Evolutionary conservation across 2,329 filamentous ascomycete species (phyloP).

Genomic region (Colletotrichum sp.): DNA sequence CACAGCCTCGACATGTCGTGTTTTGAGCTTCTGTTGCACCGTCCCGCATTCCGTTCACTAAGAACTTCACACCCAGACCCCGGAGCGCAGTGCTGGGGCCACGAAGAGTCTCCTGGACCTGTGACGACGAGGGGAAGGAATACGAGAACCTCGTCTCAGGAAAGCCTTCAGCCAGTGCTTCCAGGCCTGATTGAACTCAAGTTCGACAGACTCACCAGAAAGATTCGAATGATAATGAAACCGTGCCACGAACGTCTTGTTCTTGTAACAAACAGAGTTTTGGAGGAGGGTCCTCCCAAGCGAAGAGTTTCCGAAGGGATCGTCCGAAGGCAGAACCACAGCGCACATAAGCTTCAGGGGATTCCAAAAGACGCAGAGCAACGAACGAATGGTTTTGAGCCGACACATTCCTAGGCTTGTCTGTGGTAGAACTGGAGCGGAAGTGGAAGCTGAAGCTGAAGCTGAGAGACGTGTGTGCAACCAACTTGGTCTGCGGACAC

Average conservation of each 20-base stretch:
- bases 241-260: background rate
- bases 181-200: background rate
- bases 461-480: background rate
- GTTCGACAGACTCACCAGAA: background rate
- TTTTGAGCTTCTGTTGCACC: background rate
- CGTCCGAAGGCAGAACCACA: background rate
- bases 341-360: background rate
- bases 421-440: background rate
- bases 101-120: background rate
- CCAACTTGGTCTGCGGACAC: background rate
- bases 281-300: background rate
- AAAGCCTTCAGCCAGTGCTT: background rate
- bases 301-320: background rate
- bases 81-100: background rate
- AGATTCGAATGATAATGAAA: background rate
- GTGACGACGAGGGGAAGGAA: background rate
- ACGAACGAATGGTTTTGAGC: background rate
- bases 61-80: background rate
- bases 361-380: background rate
- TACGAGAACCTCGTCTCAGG: background rate
- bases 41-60: slow-evolving; percentile 2
- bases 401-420: background rate
- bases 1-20: slow-evolving; percentile 8
- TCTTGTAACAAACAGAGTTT: background rate
- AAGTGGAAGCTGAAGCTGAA: background rate